Percentiles rank a stretch among this genome's conserved stretches.
phyloP scores from a whole-genome alignment of 352 stramenopile species.

The Globisporangium solare region DNA sequence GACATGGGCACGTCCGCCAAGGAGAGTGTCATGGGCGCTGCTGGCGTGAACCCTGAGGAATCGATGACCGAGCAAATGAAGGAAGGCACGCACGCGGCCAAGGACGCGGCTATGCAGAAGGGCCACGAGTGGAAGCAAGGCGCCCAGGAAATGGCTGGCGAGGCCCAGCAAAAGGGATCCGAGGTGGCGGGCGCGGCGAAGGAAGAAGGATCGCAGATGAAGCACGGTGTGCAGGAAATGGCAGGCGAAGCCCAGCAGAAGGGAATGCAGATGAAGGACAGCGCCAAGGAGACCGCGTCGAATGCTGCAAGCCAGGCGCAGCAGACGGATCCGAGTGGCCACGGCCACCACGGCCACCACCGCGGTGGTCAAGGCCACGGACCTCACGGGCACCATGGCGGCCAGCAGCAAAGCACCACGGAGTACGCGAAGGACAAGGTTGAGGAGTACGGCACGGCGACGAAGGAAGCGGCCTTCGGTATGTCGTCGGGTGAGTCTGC shows the following conservation, averaged over 20 bases:
- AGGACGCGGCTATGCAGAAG: not conserved
- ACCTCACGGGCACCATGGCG: no score
- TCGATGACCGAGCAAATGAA: no score
- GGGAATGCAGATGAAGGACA: not conserved
- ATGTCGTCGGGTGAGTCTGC: slow-evolving; percentile 4
- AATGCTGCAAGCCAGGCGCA: not conserved
- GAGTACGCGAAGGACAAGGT: not conserved
- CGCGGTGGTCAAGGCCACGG: no score
- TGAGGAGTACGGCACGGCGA: not conserved
- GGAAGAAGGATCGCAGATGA: not conserved
- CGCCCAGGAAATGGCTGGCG: slow-evolving; percentile 2
- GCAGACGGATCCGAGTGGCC: no score
- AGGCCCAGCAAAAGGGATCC: not conserved
- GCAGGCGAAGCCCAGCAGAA: not conserved
- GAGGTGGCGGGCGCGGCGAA: not conserved
- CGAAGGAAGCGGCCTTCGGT: not conserved
- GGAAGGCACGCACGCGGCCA: no score
- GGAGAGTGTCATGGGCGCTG: no score
- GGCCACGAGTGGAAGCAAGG: slow-evolving; percentile 3
- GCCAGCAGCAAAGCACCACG: not conserved
- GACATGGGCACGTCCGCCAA: no score
- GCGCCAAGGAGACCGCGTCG: not conserved
- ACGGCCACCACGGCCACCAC: no score
- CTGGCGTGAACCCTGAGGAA: no score
- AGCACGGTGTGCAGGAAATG: not conserved